Base-by-base conservation (phyloP, 1,139 yeast genomes). In the Protomyces pachydermus region DNA sequence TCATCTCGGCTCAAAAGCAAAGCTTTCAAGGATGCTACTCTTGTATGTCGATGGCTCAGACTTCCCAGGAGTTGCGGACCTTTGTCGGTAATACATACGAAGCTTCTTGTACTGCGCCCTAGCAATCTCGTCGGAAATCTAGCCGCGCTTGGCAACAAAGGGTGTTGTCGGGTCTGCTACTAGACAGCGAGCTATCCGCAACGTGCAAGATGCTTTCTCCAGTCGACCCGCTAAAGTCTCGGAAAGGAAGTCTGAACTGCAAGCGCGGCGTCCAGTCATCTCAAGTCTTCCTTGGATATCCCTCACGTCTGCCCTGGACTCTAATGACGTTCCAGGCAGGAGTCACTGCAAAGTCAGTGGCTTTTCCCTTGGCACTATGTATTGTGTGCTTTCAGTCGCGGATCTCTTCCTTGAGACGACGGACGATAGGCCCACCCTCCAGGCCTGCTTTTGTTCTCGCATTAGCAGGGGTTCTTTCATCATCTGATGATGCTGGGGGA, bases 361-460 rank as follows among this genome's bases (percentile, higher is more conserved):
- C 48, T 42, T 42, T 42, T 42, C 48, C 48, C 48, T 16, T 42
- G 48, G 23, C 12, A 28, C 32, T 28, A 28, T 16, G 48, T 16
- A 12, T 42, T 23, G 12, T 42, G 12, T 18, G 48, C 23, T 18
- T 42, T 18, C 32, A 28, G 48, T 12, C 18, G 48, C 48, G 48
- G 48, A 42, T 42, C 48, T 42, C 48, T 18, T 42, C 48, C 48
- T 42, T 16, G 48, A 42, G 48, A 42, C 48, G 48, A 42, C 48
- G 9, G 48, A 42, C 48, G 16, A 42, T 42, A 10, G 48, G 48
- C 48, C 48, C 48, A 42, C 20, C 48, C 48, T 42, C 25, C 23
- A 20, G 48, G 16, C 48, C 48, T n/a, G 48, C 48, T 42, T 12
- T 20, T 42, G 48, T 42, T 18, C 25, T 42, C 48, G 48, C 48